Evolutionary conservation across 2,329 filamentous ascomycete genomes (phyloP).

Genomic region (Macrophomina tecta): DNA sequence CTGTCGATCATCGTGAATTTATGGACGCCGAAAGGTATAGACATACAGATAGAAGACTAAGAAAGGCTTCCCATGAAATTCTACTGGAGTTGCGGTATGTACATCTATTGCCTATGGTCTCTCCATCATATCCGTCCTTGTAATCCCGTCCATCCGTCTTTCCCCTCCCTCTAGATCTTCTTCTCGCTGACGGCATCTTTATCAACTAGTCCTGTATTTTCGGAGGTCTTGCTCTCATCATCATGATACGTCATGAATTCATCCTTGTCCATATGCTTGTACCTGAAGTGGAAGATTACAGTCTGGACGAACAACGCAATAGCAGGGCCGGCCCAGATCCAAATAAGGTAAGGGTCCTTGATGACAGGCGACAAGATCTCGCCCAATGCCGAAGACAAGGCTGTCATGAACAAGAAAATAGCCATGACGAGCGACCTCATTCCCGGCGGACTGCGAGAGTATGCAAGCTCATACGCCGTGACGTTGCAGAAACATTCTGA

Average conservation of each 20-base stretch:
- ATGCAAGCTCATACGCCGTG: constrained; percentile 54
- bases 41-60: too few species aligned
- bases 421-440: constrained; percentile 53
- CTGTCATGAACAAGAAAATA: constrained; percentile 47
- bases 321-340: constrained; percentile 55
- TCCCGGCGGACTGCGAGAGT: constrained; percentile 49
- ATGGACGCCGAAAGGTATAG: too few species aligned
- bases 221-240: not conserved
- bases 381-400: constrained; percentile 22
- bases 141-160: not conserved
- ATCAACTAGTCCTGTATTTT: too few species aligned
- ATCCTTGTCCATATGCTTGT: constrained; percentile 56
- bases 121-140: not conserved
- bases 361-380: constrained; percentile 24
- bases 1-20: too few species aligned
- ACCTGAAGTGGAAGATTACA: constrained; percentile 55
- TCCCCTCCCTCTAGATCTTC: not conserved
- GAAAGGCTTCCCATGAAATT: too few species aligned
- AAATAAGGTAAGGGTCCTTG: constrained; percentile 26
- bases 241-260: constrained; percentile 47
- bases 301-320: constrained; percentile 57
- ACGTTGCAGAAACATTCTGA: constrained; percentile 52
- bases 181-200: not conserved
- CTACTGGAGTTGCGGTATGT: not conserved
- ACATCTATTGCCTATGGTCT: not conserved